Percentiles rank a stretch among this genome's conserved stretches.
Evolutionary conservation across 2,329 filamentous ascomycete genomes (phyloP).

Genomic region (Pseudogymnoascus destructans): DNA sequence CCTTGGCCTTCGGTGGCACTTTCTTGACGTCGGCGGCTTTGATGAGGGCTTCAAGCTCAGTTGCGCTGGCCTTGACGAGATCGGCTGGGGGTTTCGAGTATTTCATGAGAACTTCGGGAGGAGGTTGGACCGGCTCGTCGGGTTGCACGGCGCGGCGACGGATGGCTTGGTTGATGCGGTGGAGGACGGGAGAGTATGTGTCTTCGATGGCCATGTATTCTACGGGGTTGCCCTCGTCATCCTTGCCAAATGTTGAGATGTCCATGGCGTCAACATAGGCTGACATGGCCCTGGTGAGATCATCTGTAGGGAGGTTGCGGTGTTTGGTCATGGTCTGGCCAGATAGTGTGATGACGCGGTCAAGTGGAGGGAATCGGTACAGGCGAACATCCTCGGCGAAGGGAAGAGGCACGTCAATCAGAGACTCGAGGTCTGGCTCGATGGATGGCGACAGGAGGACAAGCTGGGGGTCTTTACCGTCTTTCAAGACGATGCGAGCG

Average conservation of each 20-base stretch:
- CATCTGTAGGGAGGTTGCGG: slow-evolving; percentile 63
- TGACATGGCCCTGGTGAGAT: slow-evolving; percentile 70
- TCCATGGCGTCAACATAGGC: slow-evolving; percentile 92
- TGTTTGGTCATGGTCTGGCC: slow-evolving; percentile 72
- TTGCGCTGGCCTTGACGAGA: slow-evolving; percentile 42
- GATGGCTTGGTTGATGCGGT: slow-evolving; percentile 77
- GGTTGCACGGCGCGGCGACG: slow-evolving; percentile 69
- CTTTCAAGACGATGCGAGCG: slow-evolving; percentile 73
- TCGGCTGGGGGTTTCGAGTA: slow-evolving; percentile 61
- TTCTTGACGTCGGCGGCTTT: slow-evolving; percentile 70
- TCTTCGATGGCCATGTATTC: slow-evolving; percentile 74
- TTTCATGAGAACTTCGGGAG: slow-evolving; percentile 51
- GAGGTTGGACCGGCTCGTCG: slow-evolving; percentile 46
- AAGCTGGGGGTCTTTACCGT: slow-evolving; percentile 63
- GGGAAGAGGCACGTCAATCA: slow-evolving; percentile 81
- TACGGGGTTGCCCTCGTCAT: slow-evolving; percentile 53
- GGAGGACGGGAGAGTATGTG: slow-evolving; percentile 72
- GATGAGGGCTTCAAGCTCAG: slow-evolving; percentile 51
- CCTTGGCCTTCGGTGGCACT: slow-evolving; percentile 69
- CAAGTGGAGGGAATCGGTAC: slow-evolving; percentile 86
- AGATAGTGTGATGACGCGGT: slow-evolving; percentile 75
- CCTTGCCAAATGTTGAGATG: slow-evolving; percentile 53
- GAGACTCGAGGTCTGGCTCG: slow-evolving; percentile 65
- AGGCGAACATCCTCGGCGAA: slow-evolving; percentile 83
- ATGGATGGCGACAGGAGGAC: slow-evolving; percentile 70